Base-by-base conservation (phyloP, 2,329 filamentous ascomycete genomes). In the Calonectria fujianensis region DNA sequence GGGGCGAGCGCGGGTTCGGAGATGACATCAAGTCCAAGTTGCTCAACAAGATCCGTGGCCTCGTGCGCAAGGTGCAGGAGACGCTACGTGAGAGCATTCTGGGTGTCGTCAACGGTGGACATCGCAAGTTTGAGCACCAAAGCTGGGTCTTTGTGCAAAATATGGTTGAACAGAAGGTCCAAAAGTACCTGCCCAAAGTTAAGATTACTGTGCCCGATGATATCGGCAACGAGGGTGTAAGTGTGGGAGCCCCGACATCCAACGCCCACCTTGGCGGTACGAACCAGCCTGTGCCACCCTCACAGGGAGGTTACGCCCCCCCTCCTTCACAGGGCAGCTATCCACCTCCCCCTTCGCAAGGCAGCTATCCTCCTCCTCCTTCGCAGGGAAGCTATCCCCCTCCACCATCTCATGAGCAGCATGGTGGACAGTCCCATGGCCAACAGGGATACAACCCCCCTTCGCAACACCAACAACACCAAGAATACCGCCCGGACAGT, bases 121-220 rank as follows among this genome's bases (percentile, higher is more conserved):
- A 88, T 65, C 86, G 87, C 80, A 87, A 86, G 81, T 87, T 88
- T 69, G 87, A 88, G 83, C 82, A 82, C 24, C 79, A 86, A 76
- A 88, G 86, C 74, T 88, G 87, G 87, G 78, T 87, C 9, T 88
- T 87, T 76, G 87, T 88, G 72, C 87, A 88, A 77, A 83, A 82
- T 14, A 87, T 85, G 72, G 86, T 88, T 24, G 85, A 88, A 81
- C 77, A 83, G 54, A 88, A 88, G 82, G 86, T 88, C 54, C 86
- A 87, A 74, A 86, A 82, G 78, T 88, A 87, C 75, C 79, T 88
- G 29, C 87, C 87, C 73, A 86, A 86, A 73, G 86, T 88, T 2
- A 86, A 85, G 76, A 88, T 88, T 74, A 79, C 79, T 5, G 86
- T 88, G 51, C 86, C 87, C 0, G 87, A 88, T 74, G 87, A 88